Evolutionary conservation across 352 stramenopile species (phyloP), one percentile per base, ranked within the genome.

Genomic region (Phytophthora crassamura): DNA sequence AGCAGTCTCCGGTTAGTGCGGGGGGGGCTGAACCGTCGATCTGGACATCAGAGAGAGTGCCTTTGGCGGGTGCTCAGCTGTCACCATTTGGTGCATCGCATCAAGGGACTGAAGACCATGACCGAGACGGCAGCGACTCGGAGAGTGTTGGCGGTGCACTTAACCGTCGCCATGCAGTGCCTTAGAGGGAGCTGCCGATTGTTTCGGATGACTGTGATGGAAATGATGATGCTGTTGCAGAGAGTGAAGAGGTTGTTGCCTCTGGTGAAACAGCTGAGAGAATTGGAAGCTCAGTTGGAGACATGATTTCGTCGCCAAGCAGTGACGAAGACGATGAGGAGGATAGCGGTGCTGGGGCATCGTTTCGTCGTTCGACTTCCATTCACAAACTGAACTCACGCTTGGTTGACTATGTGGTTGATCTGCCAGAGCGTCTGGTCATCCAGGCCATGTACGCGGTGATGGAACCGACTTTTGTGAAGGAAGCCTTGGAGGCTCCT

Each of bases 321-420:
- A 34, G 39, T 20, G 54, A 54, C 15, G 33, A 54, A 39, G 16
- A 16, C 12, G 42, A 42, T 25, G 55, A 48, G 18, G 16, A 48
- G 33, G 16, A 33, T n/a, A 48, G 41, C n/a, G 41, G 20, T 48
- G 16, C 20, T 22, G 39, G 39, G 11, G 41, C 30, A 42, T 64
- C 56, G 28, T 64, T 57, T 64, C 56, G 56, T 2, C 45, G 43
- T 3, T 64, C 56, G 32, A 51, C 36, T 22, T 15, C 16, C 18
- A 40, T 38, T 15, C n/a, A 36, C 4, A n/a, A 16, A 22, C 45
- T 20, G 10, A 56, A 56, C 18, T 34, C 50, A 0, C 12, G 36
- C 4, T 20, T 49, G 7, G 2, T 5, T 25, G 39, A 46, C 11
- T 46, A 46, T 11, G 39, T 15, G 39, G 11, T 46, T 25, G 39